phyloP scores from a whole-genome alignment of 169 alveolate species.

The Plasmodium inui region DNA sequence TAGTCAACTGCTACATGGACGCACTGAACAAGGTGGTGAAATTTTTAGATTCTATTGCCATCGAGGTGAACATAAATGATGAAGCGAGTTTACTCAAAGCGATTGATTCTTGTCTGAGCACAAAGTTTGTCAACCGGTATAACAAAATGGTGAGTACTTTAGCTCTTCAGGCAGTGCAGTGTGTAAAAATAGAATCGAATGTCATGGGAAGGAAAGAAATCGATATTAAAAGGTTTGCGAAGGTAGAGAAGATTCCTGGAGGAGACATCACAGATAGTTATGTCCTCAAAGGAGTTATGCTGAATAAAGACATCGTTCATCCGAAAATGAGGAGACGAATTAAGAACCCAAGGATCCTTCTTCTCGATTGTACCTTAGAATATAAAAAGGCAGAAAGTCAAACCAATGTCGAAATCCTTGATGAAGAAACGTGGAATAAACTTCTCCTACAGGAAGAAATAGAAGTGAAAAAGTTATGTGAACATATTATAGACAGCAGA shows the following conservation, averaged over 20 bases:
- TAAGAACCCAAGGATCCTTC: constrained; percentile 95
- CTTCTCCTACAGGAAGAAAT: constrained; percentile 96
- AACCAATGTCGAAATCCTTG: constrained; percentile 97
- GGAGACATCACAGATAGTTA: constrained; percentile 96
- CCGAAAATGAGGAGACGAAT: constrained; percentile 97
- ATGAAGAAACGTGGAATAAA: constrained; percentile 96
- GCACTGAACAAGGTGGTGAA: constrained; percentile 93
- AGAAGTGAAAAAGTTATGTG: constrained; percentile 97
- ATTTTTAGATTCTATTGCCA: constrained; percentile 92
- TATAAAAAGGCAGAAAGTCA: constrained; percentile 98
- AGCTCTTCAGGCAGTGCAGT: constrained; percentile 95
- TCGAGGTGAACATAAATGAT: constrained; percentile 89
- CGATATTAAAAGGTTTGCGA: constrained; percentile 97
- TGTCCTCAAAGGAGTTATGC: constrained; percentile 97
- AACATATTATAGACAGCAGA: constrained; percentile 93
- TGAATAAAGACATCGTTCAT: constrained; percentile 98
- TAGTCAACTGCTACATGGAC: constrained; percentile 94
- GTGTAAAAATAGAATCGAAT: constrained; percentile 84
- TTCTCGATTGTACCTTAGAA: constrained; percentile 98
- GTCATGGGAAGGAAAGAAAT: constrained; percentile 89
- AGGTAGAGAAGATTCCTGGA: constrained; percentile 99
- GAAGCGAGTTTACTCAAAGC: constrained; percentile 88
- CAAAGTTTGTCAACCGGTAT: constrained; percentile 96
- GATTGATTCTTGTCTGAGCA: constrained; percentile 91
- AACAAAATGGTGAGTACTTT: constrained; percentile 93